Conservation (phyloP, 73 alveolate species). For the Loxodes magnus region DNA sequence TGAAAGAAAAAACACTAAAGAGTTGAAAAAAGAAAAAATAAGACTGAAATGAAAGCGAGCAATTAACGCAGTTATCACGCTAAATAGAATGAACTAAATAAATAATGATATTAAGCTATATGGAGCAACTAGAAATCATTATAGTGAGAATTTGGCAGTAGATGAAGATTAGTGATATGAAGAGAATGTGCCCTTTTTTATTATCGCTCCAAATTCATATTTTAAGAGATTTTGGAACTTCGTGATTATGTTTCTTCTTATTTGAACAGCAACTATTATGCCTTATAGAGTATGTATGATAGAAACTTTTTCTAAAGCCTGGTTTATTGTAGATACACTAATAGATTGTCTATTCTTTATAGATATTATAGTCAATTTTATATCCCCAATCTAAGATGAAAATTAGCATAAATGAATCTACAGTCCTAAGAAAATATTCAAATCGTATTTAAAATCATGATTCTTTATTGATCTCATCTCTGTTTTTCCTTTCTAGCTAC, state of each 20-base stretch:
- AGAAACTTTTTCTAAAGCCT: slow-evolving; percentile 27
- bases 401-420: slow-evolving; percentile 14
- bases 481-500: slow-evolving; percentile 15
- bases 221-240: slow-evolving; percentile 35
- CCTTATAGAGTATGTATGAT: slow-evolving; percentile 72
- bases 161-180: slow-evolving; percentile 2
- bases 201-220: slow-evolving; percentile 33
- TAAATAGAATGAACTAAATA: too few species aligned
- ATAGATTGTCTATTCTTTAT: slow-evolving; percentile 22
- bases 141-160: not conserved
- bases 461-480: slow-evolving; percentile 26
- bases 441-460: slow-evolving; percentile 22
- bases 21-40: too few species aligned
- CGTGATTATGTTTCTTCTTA: slow-evolving; percentile 22
- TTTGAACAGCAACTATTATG: slow-evolving; percentile 39
- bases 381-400: slow-evolving; percentile 22
- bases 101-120: slow-evolving; percentile 7
- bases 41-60: too few species aligned
- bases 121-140: slow-evolving; percentile 12
- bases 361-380: slow-evolving; percentile 19
- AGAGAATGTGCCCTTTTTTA: not conserved
- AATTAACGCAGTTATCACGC: too few species aligned
- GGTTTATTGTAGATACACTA: slow-evolving; percentile 18
- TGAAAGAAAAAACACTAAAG: too few species aligned
- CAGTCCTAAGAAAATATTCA: slow-evolving; percentile 13